Conservation (phyloP, 176 grass and related monocot genomes). For the Bothriochloa decipiens region DNA sequence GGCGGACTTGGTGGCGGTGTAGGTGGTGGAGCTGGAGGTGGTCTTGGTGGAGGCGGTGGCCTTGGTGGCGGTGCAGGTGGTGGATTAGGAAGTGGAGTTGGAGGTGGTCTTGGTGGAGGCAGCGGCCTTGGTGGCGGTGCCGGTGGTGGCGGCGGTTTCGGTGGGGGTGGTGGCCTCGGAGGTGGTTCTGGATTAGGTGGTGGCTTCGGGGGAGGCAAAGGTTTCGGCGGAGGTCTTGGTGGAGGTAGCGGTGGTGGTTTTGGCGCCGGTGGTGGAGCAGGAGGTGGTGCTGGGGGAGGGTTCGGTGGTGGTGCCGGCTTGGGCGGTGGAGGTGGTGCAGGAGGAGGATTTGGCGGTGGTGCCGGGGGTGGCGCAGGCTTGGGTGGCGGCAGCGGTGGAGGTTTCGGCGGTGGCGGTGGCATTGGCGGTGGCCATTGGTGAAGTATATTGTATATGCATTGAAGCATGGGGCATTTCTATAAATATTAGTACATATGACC, state of each 20-base stretch:
- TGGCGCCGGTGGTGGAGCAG: conserved; percentile 8
- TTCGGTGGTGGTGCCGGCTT: neutral
- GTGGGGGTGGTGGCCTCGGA: conserved; percentile 13
- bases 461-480: neutral
- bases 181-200: conserved; percentile 19
- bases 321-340: neutral
- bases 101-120: conserved; percentile 29
- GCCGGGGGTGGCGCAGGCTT: neutral
- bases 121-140: conserved; percentile 26
- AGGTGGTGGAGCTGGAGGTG: conserved; percentile 30
- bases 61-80: conserved; percentile 32
- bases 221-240: conserved; percentile 19
- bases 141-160: neutral
- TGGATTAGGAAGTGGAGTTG: conserved; percentile 24
- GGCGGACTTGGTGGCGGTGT: conserved; percentile 38
- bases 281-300: neutral
- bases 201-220: conserved; percentile 17
- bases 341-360: neutral
- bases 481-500: neutral
- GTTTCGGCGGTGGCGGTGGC: neutral
- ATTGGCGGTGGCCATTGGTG: neutral
- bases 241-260: neutral
- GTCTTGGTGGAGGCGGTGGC: conserved; percentile 39
- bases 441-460: neutral
- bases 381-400: neutral